These are phyloP conservation scores for Grigorovia yakushimaensis DNA, from an alignment of 805 yeast genomes.

Conservation along the genomic window DNA sequence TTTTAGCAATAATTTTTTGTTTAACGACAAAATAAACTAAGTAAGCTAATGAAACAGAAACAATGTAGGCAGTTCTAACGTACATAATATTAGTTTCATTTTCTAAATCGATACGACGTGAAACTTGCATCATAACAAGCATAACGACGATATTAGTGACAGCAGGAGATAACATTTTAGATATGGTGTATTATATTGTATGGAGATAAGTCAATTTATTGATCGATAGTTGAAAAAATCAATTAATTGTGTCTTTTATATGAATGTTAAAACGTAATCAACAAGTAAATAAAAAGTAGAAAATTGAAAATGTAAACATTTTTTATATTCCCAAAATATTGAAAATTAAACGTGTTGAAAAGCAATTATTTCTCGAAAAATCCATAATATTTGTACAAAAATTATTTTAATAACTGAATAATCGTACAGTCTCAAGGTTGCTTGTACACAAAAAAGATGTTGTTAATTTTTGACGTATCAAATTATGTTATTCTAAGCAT, in stretches of 20 bases:
- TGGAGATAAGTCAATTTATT: neutral
- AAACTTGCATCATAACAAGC: conserved; percentile 94
- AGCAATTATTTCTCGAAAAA: neutral
- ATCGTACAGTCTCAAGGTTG: neutral
- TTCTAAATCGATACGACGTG: conserved; percentile 83
- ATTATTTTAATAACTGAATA: neutral
- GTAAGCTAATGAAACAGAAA: conserved; percentile 57
- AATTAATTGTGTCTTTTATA: neutral
- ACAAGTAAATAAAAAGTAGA: neutral
- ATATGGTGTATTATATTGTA: no score
- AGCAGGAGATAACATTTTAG: conserved; percentile 67
- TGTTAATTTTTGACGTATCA: no score
- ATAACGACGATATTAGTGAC: conserved; percentile 76
- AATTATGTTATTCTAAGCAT: no score
- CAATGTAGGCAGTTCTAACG: conserved; percentile 62
- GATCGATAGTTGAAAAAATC: neutral
- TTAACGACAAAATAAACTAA: conserved; percentile 58
- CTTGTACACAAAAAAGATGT: no score
- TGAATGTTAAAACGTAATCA: neutral
- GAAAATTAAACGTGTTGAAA: neutral
- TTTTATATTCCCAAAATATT: neutral
- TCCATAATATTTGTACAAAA: neutral
- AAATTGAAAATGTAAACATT: neutral
- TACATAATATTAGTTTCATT: conserved; percentile 64
- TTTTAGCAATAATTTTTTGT: conserved; percentile 54